These are phyloP conservation scores for Hsuehochloa calcarea DNA, from an alignment of 176 grass and related monocot genomes.

Conservation along the genomic window DNA sequence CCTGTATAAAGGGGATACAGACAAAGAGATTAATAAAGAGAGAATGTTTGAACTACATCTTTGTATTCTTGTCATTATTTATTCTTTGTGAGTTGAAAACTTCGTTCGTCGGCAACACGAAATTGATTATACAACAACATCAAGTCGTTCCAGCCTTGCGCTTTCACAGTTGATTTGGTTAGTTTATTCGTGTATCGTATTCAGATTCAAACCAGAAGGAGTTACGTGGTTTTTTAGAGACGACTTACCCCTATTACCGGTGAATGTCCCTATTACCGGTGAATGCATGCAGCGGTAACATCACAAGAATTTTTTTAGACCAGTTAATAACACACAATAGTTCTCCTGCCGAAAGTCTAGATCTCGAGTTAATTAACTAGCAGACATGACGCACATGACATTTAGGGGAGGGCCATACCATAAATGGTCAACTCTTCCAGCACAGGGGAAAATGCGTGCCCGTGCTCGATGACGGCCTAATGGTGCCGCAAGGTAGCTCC, in stretches of 20 bases:
- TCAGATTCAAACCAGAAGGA: neutral
- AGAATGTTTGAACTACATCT: too few species aligned
- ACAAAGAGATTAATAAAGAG: too few species aligned
- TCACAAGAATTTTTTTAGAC: neutral
- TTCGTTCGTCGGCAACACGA: too few species aligned
- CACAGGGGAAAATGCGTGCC: neutral
- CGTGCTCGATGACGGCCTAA: constrained; percentile 44
- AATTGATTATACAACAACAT: too few species aligned
- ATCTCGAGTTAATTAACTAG: neutral
- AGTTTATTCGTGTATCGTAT: neutral
- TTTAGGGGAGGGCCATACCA: constrained; percentile 9
- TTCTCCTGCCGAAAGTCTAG: neutral
- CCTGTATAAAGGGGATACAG: too few species aligned
- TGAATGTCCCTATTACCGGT: neutral
- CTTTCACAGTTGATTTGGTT: neutral
- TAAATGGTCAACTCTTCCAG: constrained; percentile 25
- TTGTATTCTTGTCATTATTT: too few species aligned
- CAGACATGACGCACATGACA: neutral
- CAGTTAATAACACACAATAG: neutral
- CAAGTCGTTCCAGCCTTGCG: neutral
- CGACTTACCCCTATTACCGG: neutral
- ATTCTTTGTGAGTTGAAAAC: too few species aligned
- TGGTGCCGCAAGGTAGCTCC: neutral
- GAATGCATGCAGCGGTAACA: neutral
- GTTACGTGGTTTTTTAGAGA: neutral